Evolutionary conservation across 1,284 basidiomycete species (phyloP).

Genomic region (Puccinia horiana): DNA sequence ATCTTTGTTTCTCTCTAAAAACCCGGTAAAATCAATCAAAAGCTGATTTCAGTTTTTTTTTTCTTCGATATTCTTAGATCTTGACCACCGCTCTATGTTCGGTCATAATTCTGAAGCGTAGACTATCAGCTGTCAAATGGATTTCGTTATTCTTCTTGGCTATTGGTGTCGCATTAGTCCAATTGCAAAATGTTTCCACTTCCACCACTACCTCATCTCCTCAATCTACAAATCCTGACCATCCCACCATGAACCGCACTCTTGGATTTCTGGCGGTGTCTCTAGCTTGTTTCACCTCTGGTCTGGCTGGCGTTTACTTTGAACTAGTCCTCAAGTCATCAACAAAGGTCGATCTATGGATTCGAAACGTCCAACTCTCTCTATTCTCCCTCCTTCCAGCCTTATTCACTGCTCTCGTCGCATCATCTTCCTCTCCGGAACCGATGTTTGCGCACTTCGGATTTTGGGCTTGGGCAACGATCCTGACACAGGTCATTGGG

Average conservation of each 20-base stretch:
- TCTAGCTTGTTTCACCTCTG: conserved; percentile 90
- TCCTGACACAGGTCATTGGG: conserved; percentile 83
- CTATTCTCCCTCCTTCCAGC: conserved; percentile 91
- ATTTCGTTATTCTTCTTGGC: conserved; percentile 79
- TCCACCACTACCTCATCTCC: too few species aligned
- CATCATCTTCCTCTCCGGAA: conserved; percentile 57
- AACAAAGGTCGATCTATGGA: conserved; percentile 74
- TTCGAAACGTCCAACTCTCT: conserved; percentile 93
- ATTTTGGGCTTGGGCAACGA: conserved; percentile 85
- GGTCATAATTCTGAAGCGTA: conserved; percentile 78
- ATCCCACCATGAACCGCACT: conserved; percentile 62
- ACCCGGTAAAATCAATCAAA: neutral
- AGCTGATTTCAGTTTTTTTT: neutral
- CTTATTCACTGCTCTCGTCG: conserved; percentile 72
- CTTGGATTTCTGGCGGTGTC: conserved; percentile 82
- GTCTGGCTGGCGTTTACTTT: conserved; percentile 95
- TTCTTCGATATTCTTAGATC: conserved; percentile 69
- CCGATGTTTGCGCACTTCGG: conserved; percentile 76
- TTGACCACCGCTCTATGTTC: conserved; percentile 93
- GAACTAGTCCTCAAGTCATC: conserved; percentile 71
- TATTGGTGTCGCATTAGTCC: conserved; percentile 86
- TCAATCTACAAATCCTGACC: conserved; percentile 7
- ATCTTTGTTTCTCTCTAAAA: neutral
- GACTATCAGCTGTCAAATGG: conserved; percentile 77
- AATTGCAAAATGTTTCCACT: conserved; percentile 67